These are phyloP conservation scores for Pythium periplocum DNA, from an alignment of 352 stramenopile genomes.

Conservation along the genomic window DNA sequence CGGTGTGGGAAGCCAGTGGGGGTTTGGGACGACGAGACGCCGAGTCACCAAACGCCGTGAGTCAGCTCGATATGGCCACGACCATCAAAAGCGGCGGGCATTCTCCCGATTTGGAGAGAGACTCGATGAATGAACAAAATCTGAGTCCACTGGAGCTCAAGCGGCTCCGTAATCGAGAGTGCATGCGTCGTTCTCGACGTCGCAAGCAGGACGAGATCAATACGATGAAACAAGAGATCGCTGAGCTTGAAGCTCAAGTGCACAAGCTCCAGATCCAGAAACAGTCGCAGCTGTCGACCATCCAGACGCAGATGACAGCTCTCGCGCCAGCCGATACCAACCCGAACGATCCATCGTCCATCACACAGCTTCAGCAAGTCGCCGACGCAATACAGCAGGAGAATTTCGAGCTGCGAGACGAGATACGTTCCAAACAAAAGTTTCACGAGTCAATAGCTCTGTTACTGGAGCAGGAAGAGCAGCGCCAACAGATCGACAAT, in stretches of 20 bases:
- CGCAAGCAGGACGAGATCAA: constrained; percentile 16
- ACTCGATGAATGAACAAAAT: background rate
- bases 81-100: constrained; percentile 6
- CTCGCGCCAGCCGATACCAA: too few species aligned
- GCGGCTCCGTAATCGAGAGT: constrained; percentile 21
- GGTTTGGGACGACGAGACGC: background rate
- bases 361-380: background rate
- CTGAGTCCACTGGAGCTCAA: constrained; percentile 14
- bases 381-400: constrained; percentile 11
- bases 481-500: constrained; percentile 15
- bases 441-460: constrained; percentile 8
- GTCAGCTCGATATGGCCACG: background rate
- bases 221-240: constrained; percentile 14
- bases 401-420: constrained; percentile 15
- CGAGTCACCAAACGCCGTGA: constrained; percentile 12
- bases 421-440: constrained; percentile 13
- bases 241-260: constrained; percentile 12
- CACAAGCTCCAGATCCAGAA: constrained; percentile 10
- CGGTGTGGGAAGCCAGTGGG: too few species aligned
- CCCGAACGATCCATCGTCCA: too few species aligned
- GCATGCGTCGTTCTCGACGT: constrained; percentile 12
- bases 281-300: background rate
- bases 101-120: background rate
- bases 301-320: too few species aligned
- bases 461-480: constrained; percentile 20